These are phyloP conservation scores for Cymbopogon citratus DNA, from an alignment of 176 grass and related monocot species.

Conservation along the genomic window DNA sequence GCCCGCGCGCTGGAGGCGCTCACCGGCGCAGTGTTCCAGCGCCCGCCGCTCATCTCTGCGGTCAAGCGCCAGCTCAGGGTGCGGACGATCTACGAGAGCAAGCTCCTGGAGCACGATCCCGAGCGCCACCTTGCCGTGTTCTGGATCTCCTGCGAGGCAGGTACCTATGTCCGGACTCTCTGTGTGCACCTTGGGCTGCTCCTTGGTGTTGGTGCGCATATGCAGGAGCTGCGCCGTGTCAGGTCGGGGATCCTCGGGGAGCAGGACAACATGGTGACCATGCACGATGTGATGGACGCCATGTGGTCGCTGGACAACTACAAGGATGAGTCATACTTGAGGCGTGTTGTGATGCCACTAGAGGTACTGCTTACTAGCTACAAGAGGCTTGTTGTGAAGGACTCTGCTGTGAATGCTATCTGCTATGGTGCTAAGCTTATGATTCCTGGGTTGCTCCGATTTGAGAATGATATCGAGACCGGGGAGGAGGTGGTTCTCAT, in stretches of 20 bases:
- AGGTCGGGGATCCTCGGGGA: constrained; percentile 73
- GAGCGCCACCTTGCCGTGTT: constrained; percentile 75
- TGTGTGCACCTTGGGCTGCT: constrained; percentile 84
- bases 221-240: constrained; percentile 89
- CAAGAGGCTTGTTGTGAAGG: constrained; percentile 93
- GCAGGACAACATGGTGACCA: constrained; percentile 96
- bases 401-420: constrained; percentile 91
- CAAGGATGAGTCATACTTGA: constrained; percentile 70
- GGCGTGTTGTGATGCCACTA: constrained; percentile 85
- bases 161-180: constrained; percentile 80
- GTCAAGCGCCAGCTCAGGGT: constrained; percentile 92
- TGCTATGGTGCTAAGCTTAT: constrained; percentile 97
- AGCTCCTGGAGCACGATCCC: constrained; percentile 71
- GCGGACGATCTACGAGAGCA: constrained; percentile 81
- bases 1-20: constrained; percentile 66
- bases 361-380: constrained; percentile 91
- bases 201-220: constrained; percentile 75
- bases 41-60: constrained; percentile 82
- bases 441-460: constrained; percentile 86
- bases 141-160: constrained; percentile 79
- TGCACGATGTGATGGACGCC: constrained; percentile 89
- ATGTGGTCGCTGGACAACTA: constrained; percentile 82
- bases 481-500: constrained; percentile 89
- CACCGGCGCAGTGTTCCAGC: constrained; percentile 87
- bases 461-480: constrained; percentile 91